phyloP scores from a whole-genome alignment of 164 flowering plant genomes.

The Tetrastigma voinierianum region DNA sequence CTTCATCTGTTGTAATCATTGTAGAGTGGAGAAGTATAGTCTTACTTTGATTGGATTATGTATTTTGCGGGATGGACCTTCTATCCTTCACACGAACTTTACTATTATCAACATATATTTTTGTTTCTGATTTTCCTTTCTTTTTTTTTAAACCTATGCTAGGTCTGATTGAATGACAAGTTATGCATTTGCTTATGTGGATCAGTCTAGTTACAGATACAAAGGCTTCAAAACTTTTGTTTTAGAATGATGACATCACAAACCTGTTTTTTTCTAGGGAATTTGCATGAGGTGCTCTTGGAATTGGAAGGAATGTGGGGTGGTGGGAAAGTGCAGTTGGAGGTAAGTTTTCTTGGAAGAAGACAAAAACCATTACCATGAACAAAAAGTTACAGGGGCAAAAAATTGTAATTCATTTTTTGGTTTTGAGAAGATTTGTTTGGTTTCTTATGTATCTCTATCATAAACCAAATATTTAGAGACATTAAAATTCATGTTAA shows the following conservation, averaged over 20 bases:
- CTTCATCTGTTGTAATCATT: no score
- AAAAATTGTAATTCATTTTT: neutral
- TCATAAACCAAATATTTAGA: neutral
- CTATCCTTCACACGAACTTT: no score
- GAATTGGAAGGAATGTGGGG: slow-evolving; percentile 97
- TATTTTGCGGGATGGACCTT: no score
- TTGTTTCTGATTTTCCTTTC: no score
- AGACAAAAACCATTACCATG: neutral
- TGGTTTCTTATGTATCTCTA: neutral
- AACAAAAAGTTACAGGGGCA: neutral
- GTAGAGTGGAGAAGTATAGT: no score
- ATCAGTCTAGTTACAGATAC: neutral
- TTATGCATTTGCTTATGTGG: neutral
- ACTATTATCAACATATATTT: no score
- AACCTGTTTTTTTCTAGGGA: slow-evolving; percentile 46
- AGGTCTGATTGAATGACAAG: neutral
- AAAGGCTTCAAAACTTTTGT: neutral
- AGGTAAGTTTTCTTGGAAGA: slow-evolving; percentile 45
- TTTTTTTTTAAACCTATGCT: no score
- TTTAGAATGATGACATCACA: neutral
- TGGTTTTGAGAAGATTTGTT: no score
- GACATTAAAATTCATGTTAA: no score
- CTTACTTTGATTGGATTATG: no score
- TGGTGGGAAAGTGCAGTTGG: slow-evolving; percentile 86
- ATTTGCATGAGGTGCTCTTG: slow-evolving; percentile 67